Evolutionary conservation across 306 rosid genomes (phyloP).

Genomic region (Crataegus laevigata): DNA sequence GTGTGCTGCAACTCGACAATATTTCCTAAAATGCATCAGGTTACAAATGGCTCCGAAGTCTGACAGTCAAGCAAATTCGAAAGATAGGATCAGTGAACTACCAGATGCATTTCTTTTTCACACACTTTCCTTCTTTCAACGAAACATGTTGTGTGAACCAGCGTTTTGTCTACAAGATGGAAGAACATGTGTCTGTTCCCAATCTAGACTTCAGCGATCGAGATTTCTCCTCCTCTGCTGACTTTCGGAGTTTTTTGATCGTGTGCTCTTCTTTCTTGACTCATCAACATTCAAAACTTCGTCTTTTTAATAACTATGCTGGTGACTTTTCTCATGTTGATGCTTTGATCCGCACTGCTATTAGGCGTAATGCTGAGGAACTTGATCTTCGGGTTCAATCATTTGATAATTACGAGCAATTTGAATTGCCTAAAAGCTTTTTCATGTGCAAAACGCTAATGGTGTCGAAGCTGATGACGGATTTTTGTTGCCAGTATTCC

Average conservation of each 20-base stretch:
- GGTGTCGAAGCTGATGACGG: not conserved
- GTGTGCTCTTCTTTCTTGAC: not conserved
- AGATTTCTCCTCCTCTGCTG: not conserved
- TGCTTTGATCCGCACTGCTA: not conserved
- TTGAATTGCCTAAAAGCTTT: not conserved
- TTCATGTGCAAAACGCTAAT: not conserved
- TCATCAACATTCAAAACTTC: not conserved
- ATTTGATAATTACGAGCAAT: too few relatives aligned
- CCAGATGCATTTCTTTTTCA: not conserved
- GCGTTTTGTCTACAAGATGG: not conserved
- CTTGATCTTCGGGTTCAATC: too few relatives aligned
- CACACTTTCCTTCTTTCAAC: not conserved
- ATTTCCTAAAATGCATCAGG: too few relatives aligned
- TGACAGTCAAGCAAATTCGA: not conserved
- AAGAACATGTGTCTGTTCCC: not conserved
- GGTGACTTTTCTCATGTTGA: not conserved
- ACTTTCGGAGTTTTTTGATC: not conserved
- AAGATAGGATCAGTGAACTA: not conserved
- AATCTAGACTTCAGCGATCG: not conserved
- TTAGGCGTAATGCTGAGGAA: not conserved
- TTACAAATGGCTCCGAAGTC: not conserved
- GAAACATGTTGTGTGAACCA: not conserved
- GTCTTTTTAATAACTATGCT: not conserved
- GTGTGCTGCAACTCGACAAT: too few relatives aligned
- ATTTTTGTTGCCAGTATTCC: too few relatives aligned